Percentiles rank a stretch among this genome's conserved stretches.
phyloP scores from a whole-genome alignment of 75 land plant genomes.

The Pinus tabuliformis region DNA sequence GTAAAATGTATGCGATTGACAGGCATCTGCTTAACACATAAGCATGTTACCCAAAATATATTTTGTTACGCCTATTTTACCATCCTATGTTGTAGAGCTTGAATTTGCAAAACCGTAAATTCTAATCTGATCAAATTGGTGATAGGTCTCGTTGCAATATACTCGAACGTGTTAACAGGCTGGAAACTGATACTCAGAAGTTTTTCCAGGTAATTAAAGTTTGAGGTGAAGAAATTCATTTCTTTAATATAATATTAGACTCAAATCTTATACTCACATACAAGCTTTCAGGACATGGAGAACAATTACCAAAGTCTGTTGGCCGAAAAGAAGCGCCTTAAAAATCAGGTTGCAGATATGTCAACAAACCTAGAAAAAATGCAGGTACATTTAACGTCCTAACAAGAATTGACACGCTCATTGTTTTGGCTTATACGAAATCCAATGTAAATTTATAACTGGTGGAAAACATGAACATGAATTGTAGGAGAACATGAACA shows the following conservation, averaged over 20 bases:
- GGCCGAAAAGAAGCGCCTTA: conserved; percentile 6
- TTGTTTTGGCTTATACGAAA: conserved; percentile 3
- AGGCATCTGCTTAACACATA: too few relatives aligned
- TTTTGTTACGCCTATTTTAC: too few relatives aligned
- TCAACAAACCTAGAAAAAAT: neutral
- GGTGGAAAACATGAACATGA: neutral
- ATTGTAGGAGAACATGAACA: neutral
- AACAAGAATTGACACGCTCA: neutral
- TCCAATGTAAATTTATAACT: neutral
- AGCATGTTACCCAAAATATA: too few relatives aligned
- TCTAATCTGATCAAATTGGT: neutral
- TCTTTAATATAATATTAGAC: neutral
- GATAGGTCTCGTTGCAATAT: conserved; percentile 1
- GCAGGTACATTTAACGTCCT: conserved; percentile 10
- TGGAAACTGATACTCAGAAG: neutral
- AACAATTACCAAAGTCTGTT: conserved; percentile 2
- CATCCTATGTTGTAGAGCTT: too few relatives aligned
- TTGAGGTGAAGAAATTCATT: neutral
- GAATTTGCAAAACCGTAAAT: neutral
- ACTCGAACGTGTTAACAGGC: neutral
- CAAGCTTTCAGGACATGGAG: neutral
- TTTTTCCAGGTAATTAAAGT: conserved; percentile 2
- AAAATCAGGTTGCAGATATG: conserved; percentile 7
- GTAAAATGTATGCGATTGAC: neutral
- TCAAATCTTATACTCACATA: neutral